Base-by-base conservation (phyloP, 805 yeast species). In the Candida namnaoensis region DNA sequence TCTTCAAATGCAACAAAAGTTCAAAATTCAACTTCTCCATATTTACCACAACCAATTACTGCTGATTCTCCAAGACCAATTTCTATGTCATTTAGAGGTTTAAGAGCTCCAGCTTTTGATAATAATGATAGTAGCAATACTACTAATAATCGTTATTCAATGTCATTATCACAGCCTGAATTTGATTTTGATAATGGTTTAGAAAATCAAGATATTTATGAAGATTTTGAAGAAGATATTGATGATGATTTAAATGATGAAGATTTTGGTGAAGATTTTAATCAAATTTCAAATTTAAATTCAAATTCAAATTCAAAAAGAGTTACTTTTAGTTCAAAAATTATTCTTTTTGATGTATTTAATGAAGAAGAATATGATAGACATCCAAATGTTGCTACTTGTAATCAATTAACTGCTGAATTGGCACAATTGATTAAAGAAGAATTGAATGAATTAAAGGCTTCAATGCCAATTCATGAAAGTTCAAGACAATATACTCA, bases 321-420 rank as follows among this genome's bases (percentile, higher is more conserved):
- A 13, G 87, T 82, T 10, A 59, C 76, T 38, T 91, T 91, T 62
- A 83, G 95, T 5, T 80, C 95, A 1, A 71, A 88, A 50, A 86
- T 93, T 43, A 74, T 86, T 7, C 72, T 93, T 36, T 91, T 80
- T 61, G 95, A 88, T 45, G 91, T 96, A 1, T 88, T 83, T 60
- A 74, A 81, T 44, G 80, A 80, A 33, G 80, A 75, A 15, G 96
- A 85, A 49, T 91, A 91, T 60, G 97, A 91, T 60, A 78, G 99
- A 53, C 88, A 81, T 48, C 96, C 97, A 0, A 97, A 88, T 47
- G 69, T 80, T 27, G 95, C 95, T 4, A 88, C 97, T 2, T 91
- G 97, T 64, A 88, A 90, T 61, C 88, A 82, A 56, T 69, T 88
- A 58, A 88, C 96, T 1, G 96, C 97, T 6, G 69, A 73, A 43